These are phyloP conservation scores for Erodium chrysanthum DNA, from an alignment of 441 rosid genomes.

Conservation along the genomic window DNA sequence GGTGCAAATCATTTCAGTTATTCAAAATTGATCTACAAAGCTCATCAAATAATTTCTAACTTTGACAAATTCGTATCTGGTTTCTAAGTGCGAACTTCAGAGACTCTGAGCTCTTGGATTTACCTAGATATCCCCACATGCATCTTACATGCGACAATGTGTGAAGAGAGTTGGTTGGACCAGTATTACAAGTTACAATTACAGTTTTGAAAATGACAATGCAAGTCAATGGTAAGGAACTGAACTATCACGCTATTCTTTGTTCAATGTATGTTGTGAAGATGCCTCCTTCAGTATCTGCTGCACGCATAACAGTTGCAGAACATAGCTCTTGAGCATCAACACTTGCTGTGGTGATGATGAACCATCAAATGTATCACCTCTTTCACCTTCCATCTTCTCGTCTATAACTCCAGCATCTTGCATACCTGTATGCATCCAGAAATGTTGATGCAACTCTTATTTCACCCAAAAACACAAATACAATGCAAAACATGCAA, in stretches of 20 bases:
- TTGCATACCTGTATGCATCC: conserved; percentile 8
- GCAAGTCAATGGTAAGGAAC: not conserved
- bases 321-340: conserved; percentile 37
- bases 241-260: conserved; percentile 5
- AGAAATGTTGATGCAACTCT: not conserved
- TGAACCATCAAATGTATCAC: not conserved
- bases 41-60: too few relatives aligned
- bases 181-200: too few relatives aligned
- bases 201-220: too few relatives aligned
- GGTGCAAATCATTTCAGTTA: too few relatives aligned
- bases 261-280: conserved; percentile 3
- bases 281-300: conserved; percentile 19
- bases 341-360: conserved; percentile 20
- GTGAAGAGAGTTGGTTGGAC: too few relatives aligned
- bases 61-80: too few relatives aligned
- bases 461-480: not conserved
- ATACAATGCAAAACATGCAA: not conserved
- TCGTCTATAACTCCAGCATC: conserved; percentile 8
- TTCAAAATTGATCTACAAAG: too few relatives aligned
- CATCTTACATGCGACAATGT: too few relatives aligned
- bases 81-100: too few relatives aligned
- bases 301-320: conserved; percentile 31
- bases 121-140: too few relatives aligned
- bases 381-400: conserved; percentile 7
- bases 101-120: too few relatives aligned